Percentiles rank a stretch among this genome's conserved stretches.
phyloP scores from a whole-genome alignment of 1,284 basidiomycete genomes.

The Leccinum angustisporum region DNA sequence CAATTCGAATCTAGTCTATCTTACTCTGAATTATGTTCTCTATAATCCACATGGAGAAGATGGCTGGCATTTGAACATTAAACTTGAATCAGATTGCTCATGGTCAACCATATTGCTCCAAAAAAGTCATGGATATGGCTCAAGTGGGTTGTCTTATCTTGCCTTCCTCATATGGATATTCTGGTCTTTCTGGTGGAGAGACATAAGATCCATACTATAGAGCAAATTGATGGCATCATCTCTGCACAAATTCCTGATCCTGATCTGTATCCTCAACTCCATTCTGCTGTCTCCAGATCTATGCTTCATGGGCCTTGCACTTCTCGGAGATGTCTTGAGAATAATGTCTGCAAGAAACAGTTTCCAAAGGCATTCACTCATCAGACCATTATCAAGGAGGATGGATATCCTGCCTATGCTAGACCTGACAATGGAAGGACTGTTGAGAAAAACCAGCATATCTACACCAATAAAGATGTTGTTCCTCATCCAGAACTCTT shows the following conservation, averaged over 20 bases:
- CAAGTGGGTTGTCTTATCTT: conserved; percentile 2
- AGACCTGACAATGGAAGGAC: too few relatives aligned
- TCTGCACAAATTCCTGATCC: conserved; percentile 8
- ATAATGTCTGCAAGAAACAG: too few relatives aligned
- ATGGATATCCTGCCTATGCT: too few relatives aligned
- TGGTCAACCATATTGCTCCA: background rate
- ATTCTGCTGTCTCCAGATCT: too few relatives aligned
- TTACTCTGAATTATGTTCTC: conserved; percentile 38
- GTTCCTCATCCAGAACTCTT: too few relatives aligned
- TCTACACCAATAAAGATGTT: too few relatives aligned
- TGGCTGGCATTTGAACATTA: conserved; percentile 18
- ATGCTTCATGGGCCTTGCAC: too few relatives aligned
- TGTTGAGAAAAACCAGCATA: too few relatives aligned
- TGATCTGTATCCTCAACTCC: background rate
- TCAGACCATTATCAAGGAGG: too few relatives aligned
- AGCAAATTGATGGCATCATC: conserved; percentile 1
- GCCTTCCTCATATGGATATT: conserved; percentile 15
- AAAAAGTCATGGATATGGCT: conserved; percentile 14
- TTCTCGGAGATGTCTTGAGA: too few relatives aligned
- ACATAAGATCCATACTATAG: conserved; percentile 5
- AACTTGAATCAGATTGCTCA: background rate
- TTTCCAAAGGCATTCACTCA: too few relatives aligned
- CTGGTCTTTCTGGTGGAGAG: background rate
- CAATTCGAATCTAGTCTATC: conserved; percentile 38
- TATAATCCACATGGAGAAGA: conserved; percentile 37